Percentiles rank a stretch among this genome's conserved stretches.
Evolutionary conservation across 2,329 filamentous ascomycete species (phyloP).

Genomic region (Phialophora verrucosa): DNA sequence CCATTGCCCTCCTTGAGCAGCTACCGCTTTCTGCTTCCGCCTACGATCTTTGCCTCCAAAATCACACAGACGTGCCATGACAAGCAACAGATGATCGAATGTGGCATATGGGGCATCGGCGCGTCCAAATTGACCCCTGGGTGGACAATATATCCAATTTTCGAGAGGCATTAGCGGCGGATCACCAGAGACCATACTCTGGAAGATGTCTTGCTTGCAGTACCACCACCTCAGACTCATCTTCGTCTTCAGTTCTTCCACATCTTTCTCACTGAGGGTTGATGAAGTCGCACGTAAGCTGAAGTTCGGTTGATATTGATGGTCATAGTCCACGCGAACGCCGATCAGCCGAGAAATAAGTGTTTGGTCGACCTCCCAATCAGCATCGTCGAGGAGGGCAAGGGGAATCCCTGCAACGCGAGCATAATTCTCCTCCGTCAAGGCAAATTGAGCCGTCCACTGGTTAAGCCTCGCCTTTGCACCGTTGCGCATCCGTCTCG

Average conservation of each 20-base stretch:
- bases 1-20: slow-evolving; percentile 64
- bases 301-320: slow-evolving; percentile 51
- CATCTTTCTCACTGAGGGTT: slow-evolving; percentile 61
- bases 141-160: slow-evolving; percentile 84
- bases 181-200: slow-evolving; percentile 86
- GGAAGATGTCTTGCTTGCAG: slow-evolving; percentile 89
- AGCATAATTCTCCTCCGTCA: slow-evolving; percentile 34
- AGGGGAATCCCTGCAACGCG: slow-evolving; percentile 47
- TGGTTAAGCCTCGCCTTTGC: slow-evolving; percentile 46
- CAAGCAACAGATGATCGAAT: slow-evolving; percentile 82
- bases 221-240: slow-evolving; percentile 97
- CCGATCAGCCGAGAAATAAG: slow-evolving; percentile 66
- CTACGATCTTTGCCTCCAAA: slow-evolving; percentile 78
- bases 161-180: slow-evolving; percentile 82
- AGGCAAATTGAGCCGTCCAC: slow-evolving; percentile 43
- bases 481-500: slow-evolving; percentile 68
- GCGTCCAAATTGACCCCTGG: slow-evolving; percentile 77
- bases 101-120: slow-evolving; percentile 83
- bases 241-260: slow-evolving; percentile 79
- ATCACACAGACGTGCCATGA: slow-evolving; percentile 78
- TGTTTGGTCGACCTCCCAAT: slow-evolving; percentile 60
- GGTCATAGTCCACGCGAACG: slow-evolving; percentile 62
- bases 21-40: slow-evolving; percentile 74
- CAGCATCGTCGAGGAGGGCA: slow-evolving; percentile 50
- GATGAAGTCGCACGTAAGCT: slow-evolving; percentile 19